Conservation (phyloP, 2,329 filamentous ascomycete genomes). For the Fusarium graminum region DNA sequence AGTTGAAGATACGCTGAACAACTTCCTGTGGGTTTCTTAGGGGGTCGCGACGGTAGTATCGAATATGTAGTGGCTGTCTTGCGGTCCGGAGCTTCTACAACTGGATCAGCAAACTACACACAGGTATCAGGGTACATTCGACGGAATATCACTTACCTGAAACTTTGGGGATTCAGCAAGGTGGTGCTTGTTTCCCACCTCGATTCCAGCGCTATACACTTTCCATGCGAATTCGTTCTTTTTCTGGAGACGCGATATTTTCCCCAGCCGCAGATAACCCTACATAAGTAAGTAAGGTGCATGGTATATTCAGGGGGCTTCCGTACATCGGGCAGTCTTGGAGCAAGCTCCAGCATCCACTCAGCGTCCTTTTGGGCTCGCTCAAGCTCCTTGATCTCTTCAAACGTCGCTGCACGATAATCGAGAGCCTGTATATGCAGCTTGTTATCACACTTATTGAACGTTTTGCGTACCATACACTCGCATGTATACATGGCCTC, state of each 20-base stretch:
- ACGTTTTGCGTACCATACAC: slow-evolving; percentile 54
- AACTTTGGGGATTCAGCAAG: slow-evolving; percentile 51
- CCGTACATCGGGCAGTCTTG: slow-evolving; percentile 56
- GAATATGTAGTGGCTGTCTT: slow-evolving; percentile 53
- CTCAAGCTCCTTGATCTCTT: slow-evolving; percentile 55
- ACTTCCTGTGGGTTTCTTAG: slow-evolving; percentile 55
- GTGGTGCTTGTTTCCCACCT: slow-evolving; percentile 49
- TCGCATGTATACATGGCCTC: slow-evolving; percentile 58
- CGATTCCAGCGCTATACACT: slow-evolving; percentile 56
- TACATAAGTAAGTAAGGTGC: slow-evolving; percentile 39
- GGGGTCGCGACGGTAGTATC: slow-evolving; percentile 54
- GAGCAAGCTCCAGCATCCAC: slow-evolving; percentile 60
- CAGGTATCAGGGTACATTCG: background rate
- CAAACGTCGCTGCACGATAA: slow-evolving; percentile 58
- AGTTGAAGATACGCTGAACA: slow-evolving; percentile 54
- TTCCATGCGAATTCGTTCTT: slow-evolving; percentile 57
- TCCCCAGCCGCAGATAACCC: slow-evolving; percentile 60
- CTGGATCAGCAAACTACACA: slow-evolving; percentile 7
- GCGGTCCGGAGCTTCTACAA: slow-evolving; percentile 53
- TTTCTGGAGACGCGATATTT: slow-evolving; percentile 56
- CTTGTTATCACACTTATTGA: slow-evolving; percentile 56
- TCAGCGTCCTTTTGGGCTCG: slow-evolving; percentile 57
- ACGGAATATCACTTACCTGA: slow-evolving; percentile 46
- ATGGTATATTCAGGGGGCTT: background rate
- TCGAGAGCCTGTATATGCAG: slow-evolving; percentile 58